phyloP scores from a whole-genome alignment of 176 grass and related monocot genomes.

The Aegilops tauschii region DNA sequence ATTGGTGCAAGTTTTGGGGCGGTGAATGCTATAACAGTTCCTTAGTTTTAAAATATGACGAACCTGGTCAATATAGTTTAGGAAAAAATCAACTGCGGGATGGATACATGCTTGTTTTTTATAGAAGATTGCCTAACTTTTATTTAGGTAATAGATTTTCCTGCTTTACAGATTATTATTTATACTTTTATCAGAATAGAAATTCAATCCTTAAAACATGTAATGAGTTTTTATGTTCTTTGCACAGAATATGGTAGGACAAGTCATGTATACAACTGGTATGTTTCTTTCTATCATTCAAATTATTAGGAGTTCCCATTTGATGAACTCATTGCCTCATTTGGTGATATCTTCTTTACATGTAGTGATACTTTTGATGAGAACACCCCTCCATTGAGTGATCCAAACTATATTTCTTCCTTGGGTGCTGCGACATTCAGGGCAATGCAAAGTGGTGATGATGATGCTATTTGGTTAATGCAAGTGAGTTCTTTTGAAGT shows the following conservation, averaged over 20 bases:
- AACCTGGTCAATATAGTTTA: not conserved
- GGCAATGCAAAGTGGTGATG: slow-evolving; percentile 82
- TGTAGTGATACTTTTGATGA: slow-evolving; percentile 93
- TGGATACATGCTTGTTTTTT: not conserved
- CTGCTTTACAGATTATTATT: not conserved
- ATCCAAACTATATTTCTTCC: slow-evolving; percentile 82
- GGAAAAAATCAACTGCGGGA: not conserved
- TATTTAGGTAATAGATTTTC: not conserved
- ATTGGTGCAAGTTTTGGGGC: not conserved
- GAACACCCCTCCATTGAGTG: slow-evolving; percentile 72
- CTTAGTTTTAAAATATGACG: not conserved
- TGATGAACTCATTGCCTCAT: slow-evolving; percentile 7
- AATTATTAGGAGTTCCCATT: not conserved
- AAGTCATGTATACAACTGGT: slow-evolving; percentile 88
- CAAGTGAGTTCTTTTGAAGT: slow-evolving; percentile 51
- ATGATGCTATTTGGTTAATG: slow-evolving; percentile 86
- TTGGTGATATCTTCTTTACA: slow-evolving; percentile 27
- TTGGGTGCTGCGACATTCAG: slow-evolving; percentile 82
- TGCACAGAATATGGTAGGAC: slow-evolving; percentile 71
- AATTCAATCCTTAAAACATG: slow-evolving; percentile 16
- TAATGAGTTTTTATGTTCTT: slow-evolving; percentile 21
- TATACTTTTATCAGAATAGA: slow-evolving; percentile 7
- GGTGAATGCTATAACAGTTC: not conserved
- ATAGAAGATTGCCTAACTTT: not conserved
- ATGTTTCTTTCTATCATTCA: slow-evolving; percentile 26